phyloP scores from a whole-genome alignment of 2,329 filamentous ascomycete species.

The Nemania serpens region DNA sequence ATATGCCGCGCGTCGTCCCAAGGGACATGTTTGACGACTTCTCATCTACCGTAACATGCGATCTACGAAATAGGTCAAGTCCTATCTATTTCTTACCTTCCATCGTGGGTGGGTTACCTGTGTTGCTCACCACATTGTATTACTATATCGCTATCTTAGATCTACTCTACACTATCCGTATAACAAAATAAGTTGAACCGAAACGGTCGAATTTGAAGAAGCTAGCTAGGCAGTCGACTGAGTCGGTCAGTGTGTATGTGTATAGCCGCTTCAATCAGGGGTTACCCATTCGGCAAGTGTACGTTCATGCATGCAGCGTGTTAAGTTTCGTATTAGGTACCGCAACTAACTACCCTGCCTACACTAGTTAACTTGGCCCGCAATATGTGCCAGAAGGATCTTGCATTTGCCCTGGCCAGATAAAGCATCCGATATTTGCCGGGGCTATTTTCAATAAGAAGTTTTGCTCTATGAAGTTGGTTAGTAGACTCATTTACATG shows the following conservation, averaged over 20 bases:
- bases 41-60: neutral
- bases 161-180: neutral
- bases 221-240: too few species aligned
- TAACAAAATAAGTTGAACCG: neutral
- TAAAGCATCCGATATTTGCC: conserved; percentile 20
- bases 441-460: conserved; percentile 20
- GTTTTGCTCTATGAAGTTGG: neutral
- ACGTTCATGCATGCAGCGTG: conserved; percentile 9
- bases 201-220: neutral
- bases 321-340: too few species aligned
- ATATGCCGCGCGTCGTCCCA: neutral
- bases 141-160: neutral
- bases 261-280: neutral
- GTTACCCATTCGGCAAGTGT: conserved; percentile 22
- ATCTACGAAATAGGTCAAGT: neutral
- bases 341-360: conserved; percentile 9
- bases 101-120: neutral
- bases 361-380: conserved; percentile 12
- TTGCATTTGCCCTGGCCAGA: conserved; percentile 17
- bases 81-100: neutral
- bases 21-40: neutral
- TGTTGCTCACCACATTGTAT: neutral
- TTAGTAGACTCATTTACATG: too few species aligned
- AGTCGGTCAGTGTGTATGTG: neutral
- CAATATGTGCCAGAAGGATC: conserved; percentile 21